Evolutionary conservation across 768 basidiomycete species (phyloP).

Genomic region (Mycena olivaceomarginata): DNA sequence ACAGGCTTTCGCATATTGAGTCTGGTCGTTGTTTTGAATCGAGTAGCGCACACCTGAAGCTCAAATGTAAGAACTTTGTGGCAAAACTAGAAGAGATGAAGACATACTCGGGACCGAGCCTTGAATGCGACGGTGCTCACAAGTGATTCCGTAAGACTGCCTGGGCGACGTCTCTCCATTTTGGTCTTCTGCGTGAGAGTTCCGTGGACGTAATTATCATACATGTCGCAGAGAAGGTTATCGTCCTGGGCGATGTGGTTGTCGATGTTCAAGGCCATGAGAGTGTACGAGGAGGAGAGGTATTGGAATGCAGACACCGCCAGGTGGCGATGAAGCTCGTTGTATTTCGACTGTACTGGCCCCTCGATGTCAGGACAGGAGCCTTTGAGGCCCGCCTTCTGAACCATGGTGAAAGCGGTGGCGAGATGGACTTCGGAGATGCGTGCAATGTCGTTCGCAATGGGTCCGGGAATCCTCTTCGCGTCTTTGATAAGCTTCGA

Average conservation of each 20-base stretch:
- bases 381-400: constrained; percentile 7
- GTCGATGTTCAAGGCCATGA: constrained; percentile 1
- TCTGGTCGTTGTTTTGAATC: background rate
- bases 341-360: constrained; percentile 27
- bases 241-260: background rate
- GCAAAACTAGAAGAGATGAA: background rate
- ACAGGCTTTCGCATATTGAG: constrained; percentile 27
- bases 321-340: constrained; percentile 28
- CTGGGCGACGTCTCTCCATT: constrained; percentile 26
- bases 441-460: constrained; percentile 25
- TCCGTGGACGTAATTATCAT: constrained; percentile 32
- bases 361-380: constrained; percentile 31
- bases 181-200: constrained; percentile 28
- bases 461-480: constrained; percentile 21
- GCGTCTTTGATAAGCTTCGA: constrained; percentile 9
- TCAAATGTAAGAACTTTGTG: too few species aligned
- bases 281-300: constrained; percentile 2
- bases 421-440: constrained; percentile 26
- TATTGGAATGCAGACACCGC: constrained; percentile 14
- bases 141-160: constrained; percentile 18
- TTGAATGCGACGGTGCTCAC: constrained; percentile 9
- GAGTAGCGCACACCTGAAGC: constrained; percentile 7
- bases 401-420: constrained; percentile 26
- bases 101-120: constrained; percentile 21
- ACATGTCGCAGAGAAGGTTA: constrained; percentile 28